Base-by-base conservation (phyloP, 139 green algal species). In the Chlorella sp. region DNA sequence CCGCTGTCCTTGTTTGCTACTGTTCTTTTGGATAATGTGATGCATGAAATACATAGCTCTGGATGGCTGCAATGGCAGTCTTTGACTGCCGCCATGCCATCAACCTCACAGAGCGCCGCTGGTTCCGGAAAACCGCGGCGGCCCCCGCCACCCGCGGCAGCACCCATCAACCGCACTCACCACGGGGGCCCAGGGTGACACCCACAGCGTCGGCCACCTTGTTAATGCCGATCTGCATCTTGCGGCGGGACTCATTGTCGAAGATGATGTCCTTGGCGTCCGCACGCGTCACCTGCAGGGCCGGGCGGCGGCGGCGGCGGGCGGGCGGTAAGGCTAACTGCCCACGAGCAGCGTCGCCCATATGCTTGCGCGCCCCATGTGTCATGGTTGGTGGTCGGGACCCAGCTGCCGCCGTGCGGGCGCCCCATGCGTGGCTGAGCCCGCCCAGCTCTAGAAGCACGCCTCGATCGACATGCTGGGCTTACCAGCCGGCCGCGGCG, bases 251-350 rank as follows among this genome's bases (percentile, higher is more conserved):
- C 36, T 95, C 95, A 48, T 95, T 94, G 91, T 99, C 98, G 89
- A 99, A 99, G 2, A 97, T 81, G 69, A 99, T 99, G 68, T 99
- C 96, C 93, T 99, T 99, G 19, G 97, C 95, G 19, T 99, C 97
- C 0, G 97, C 97, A 7, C 92, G 90, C 15, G 93, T 91, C 0
- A 96, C 91, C 96, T 97, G 95, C 68, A 71, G 7, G 22, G 64
- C 11, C 64, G 64, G 64, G 21, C 21, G 64, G 64, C 64, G 64
- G 60, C 60, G 60, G 64, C 64, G 64, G 64, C 64, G 64, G 64
- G 48, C 48, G 48, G 48, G 7, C 7, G 48, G 5, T 16, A 57
- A 9, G 48, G 5, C 48, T 57, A 57, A 5, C 48, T 57, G 48
- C 48, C 64, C 21, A 71, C 21, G 64, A 18, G 64, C 64, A 32